Base-by-base conservation (phyloP, 495 filamentous ascomycete species). In the Terfezia claveryi region DNA sequence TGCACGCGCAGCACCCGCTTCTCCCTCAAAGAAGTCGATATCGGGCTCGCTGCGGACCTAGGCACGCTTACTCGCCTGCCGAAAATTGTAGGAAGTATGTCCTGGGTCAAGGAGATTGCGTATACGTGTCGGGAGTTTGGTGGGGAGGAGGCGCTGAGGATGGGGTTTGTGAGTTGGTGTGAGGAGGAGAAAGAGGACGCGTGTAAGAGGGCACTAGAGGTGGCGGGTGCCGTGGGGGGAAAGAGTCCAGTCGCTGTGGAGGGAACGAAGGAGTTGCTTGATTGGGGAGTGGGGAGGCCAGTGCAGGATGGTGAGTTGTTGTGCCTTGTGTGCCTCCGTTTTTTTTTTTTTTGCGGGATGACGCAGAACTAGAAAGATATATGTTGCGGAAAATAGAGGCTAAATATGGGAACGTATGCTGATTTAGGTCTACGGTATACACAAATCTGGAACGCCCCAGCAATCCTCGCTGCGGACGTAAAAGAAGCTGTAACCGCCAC, bases 201-300 rank as follows among this genome's bases (percentile, higher is more conserved):
- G 6, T 62, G 88, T 36, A 66, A 70, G 44, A 73, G 73, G 38
- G 88, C 78, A 1, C 20, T 89, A 56, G 73, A 79, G 66, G 56
- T 87, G 64, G 87, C 83, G 8, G 66, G 59, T 11, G 56, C 80
- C 62, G 77, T 96, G 16, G 82, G 83, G 38, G 68, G 63, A 6
- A 95, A 96, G 75, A 92, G 85, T 62, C 91, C 91, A 0, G 78
- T 98, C 23, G 91, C 87, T 0, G 85, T 93, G 58, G 80, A 89
- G 70, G 83, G 87, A 4, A 96, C 91, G 20, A 98, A 98, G 72
- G 82, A 93, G 67, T 63, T 96, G 52, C 64, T 98, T 66, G 94
- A 96, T 68, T 88, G 79, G 62, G 81, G 80, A 49, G 72, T 87
- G 61, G 89, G 92, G 68, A 75, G 85, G 63, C 70, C 74, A 0